A percentile compares a stretch with the other conserved stretches of the same genome.
Conservation (phyloP, 2,329 filamentous ascomycete species). For the Colletotrichum lupini region DNA sequence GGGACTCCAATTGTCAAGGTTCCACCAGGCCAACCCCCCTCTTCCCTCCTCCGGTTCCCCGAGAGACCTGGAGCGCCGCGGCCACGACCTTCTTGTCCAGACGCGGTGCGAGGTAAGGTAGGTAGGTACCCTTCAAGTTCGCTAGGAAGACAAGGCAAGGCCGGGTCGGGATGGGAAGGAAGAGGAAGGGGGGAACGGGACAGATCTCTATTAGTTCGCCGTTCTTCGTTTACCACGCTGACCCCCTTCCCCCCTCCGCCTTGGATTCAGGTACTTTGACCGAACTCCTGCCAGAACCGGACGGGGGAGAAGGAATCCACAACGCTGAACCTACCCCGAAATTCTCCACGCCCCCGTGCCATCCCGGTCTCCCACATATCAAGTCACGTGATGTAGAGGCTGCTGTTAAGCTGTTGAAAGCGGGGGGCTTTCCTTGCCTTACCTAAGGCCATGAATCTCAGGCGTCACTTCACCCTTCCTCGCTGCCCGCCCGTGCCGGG, state of each 20-base stretch:
- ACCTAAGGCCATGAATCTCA: no score
- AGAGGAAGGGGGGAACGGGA: not conserved
- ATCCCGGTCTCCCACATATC: slow-evolving; percentile 1
- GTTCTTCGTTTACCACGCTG: not conserved
- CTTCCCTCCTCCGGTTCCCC: not conserved
- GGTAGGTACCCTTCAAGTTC: not conserved
- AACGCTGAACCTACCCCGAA: not conserved
- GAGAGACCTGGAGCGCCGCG: not conserved
- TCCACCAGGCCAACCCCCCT: not conserved
- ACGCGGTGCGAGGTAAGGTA: not conserved
- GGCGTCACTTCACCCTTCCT: not conserved
- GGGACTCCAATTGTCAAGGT: not conserved
- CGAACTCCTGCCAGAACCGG: not conserved
- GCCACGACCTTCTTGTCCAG: slow-evolving; percentile 4
- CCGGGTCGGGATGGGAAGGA: not conserved
- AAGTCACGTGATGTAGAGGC: slow-evolving; percentile 12
- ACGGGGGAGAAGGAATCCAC: not conserved
- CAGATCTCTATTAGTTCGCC: not conserved
- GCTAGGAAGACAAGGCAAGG: not conserved
- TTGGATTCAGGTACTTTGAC: not conserved
- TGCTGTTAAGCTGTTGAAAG: not conserved
- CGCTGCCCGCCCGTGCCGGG: not conserved
- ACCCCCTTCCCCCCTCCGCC: not conserved
- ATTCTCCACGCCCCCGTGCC: not conserved
- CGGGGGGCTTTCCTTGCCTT: no score